Evolutionary conservation across 129 eudicot genomes (phyloP).

Genomic region (Chrysanthemum seticuspe): DNA sequence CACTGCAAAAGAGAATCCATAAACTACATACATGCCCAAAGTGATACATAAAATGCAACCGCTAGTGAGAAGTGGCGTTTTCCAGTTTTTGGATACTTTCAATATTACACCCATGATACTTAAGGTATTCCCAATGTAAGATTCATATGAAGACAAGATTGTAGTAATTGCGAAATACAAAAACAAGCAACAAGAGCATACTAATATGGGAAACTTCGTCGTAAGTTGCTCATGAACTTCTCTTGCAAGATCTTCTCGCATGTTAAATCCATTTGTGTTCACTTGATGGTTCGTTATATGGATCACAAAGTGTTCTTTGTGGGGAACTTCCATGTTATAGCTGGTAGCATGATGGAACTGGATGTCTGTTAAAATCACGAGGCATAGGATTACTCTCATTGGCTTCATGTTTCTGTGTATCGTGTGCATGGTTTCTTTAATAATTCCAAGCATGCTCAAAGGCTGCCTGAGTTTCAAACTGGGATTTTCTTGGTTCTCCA

Average conservation of each 20-base stretch:
- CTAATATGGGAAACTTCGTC: neutral
- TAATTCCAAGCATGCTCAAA: constrained; percentile 26
- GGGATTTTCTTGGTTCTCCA: constrained; percentile 19
- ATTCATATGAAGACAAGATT: constrained; percentile 27
- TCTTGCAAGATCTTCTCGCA: neutral
- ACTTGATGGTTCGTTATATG: neutral
- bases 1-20: neutral
- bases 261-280: neutral
- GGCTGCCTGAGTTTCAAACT: constrained; percentile 18
- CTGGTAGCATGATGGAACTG: constrained; percentile 5
- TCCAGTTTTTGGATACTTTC: constrained; percentile 26
- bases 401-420: constrained; percentile 19
- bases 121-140: constrained; percentile 29
- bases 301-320: neutral
- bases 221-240: neutral
- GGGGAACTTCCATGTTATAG: neutral
- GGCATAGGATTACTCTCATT: constrained; percentile 19
- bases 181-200: constrained; percentile 19
- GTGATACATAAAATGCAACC: constrained; percentile 25
- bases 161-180: constrained; percentile 12
- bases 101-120: constrained; percentile 18
- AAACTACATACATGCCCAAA: constrained; percentile 9
- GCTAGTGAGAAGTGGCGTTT: constrained; percentile 20
- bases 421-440: constrained; percentile 31
- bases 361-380: constrained; percentile 20